A percentile compares a stretch with the other conserved stretches of the same genome.
These are phyloP conservation scores for Elaeagnus macrophylla DNA, from an alignment of 306 rosid genomes.

Conservation along the genomic window DNA sequence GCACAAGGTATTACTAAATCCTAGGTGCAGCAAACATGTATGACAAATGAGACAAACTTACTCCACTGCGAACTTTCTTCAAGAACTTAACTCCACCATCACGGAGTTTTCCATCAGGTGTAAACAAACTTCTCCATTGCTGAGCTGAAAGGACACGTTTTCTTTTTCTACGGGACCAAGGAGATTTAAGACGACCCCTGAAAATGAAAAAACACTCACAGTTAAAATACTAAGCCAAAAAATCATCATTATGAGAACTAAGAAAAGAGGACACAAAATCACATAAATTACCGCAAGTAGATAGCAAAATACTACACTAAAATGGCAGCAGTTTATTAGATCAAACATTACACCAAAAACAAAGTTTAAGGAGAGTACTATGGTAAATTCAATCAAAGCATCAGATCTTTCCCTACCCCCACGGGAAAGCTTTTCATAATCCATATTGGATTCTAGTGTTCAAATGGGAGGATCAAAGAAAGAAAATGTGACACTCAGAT, in stretches of 20 bases:
- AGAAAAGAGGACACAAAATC: slow-evolving; percentile 11
- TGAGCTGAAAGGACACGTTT: slow-evolving; percentile 71
- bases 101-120: slow-evolving; percentile 71
- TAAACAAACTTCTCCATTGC: slow-evolving; percentile 69
- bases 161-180: slow-evolving; percentile 96
- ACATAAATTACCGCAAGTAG: slow-evolving; percentile 9
- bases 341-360: too few relatives aligned
- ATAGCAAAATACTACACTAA: background rate
- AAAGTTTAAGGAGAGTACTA: too few relatives aligned
- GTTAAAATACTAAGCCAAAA: background rate
- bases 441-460: background rate
- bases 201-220: slow-evolving; percentile 16
- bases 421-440: background rate
- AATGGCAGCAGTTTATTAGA: background rate
- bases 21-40: slow-evolving; percentile 6
- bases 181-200: slow-evolving; percentile 95
- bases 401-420: too few relatives aligned
- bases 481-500: too few relatives aligned
- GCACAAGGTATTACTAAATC: slow-evolving; percentile 4
- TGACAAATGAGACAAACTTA: slow-evolving; percentile 38
- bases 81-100: slow-evolving; percentile 86
- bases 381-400: too few relatives aligned
- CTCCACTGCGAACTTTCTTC: slow-evolving; percentile 97
- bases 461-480: background rate
- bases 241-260: background rate